Conservation (phyloP, 2,329 filamentous ascomycete genomes). For the Helicocarpus griseus region DNA sequence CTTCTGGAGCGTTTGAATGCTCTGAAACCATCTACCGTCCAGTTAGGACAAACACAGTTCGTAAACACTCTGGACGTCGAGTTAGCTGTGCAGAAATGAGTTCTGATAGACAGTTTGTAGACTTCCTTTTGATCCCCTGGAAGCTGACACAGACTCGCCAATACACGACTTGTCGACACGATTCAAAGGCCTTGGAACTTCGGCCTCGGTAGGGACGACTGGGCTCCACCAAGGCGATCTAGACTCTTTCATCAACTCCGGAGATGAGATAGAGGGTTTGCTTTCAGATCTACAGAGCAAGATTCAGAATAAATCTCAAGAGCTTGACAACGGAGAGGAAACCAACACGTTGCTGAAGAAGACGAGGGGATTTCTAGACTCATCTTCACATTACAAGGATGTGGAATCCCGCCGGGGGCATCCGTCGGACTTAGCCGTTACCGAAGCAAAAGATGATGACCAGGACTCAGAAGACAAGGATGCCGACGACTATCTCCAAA, state of each 20-base stretch:
- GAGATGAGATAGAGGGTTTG: conserved; percentile 15
- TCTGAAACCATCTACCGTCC: conserved; percentile 23
- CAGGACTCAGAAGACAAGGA: conserved; percentile 13
- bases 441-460: background rate
- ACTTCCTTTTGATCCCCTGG: conserved; percentile 1
- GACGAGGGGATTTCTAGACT: conserved; percentile 22
- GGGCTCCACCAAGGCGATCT: background rate
- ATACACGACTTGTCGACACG: conserved; percentile 2
- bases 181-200: conserved; percentile 4
- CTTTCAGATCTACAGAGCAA: conserved; percentile 9
- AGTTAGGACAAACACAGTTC: conserved; percentile 21
- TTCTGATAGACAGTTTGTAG: conserved; percentile 5
- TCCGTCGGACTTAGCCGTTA: background rate
- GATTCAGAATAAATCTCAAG: conserved; percentile 1
- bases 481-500: conserved; percentile 20
- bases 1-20: conserved; percentile 26
- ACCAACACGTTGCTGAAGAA: conserved; percentile 3
- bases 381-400: conserved; percentile 15
- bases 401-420: background rate
- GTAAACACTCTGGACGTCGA: conserved; percentile 7
- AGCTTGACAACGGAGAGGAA: conserved; percentile 4
- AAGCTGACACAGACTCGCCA: conserved; percentile 1
- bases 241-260: conserved; percentile 6
- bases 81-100: background rate
- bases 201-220: background rate